Evolutionary conservation across 2,329 filamentous ascomycete species (phyloP).

Genomic region (Phialemoniopsis sp.): DNA sequence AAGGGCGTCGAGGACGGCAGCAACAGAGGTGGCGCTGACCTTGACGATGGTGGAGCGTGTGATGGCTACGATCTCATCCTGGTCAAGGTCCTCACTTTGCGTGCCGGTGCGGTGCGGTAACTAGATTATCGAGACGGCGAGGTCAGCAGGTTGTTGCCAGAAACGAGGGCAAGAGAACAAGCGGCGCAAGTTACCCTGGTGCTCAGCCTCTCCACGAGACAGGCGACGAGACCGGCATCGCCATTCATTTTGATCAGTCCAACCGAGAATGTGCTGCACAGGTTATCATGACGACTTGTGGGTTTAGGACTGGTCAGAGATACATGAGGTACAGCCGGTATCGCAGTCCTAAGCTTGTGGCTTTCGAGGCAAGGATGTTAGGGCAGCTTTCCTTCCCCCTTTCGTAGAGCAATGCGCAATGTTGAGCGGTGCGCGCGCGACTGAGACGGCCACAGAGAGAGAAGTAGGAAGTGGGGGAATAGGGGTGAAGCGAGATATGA

Average conservation of each 20-base stretch:
- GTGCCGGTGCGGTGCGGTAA: constrained; percentile 61
- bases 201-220: constrained; percentile 58
- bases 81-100: constrained; percentile 48
- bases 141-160: not conserved
- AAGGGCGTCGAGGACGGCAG: constrained; percentile 51
- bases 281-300: not conserved
- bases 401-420: no score
- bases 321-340: no score
- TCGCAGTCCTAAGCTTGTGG: no score
- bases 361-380: no score
- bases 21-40: constrained; percentile 50
- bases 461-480: no score
- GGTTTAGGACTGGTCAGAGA: not conserved
- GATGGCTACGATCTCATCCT: constrained; percentile 58
- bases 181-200: constrained; percentile 50
- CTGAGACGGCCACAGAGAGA: no score
- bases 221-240: constrained; percentile 56
- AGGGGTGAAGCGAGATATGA: no score
- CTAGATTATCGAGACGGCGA: constrained; percentile 26
- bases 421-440: no score
- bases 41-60: constrained; percentile 59
- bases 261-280: no score
- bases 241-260: constrained; percentile 43
- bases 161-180: constrained; percentile 5
- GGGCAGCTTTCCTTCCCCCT: no score